phyloP scores from a whole-genome alignment of 345 rosid genomes.

The Melaleuca alternifolia region DNA sequence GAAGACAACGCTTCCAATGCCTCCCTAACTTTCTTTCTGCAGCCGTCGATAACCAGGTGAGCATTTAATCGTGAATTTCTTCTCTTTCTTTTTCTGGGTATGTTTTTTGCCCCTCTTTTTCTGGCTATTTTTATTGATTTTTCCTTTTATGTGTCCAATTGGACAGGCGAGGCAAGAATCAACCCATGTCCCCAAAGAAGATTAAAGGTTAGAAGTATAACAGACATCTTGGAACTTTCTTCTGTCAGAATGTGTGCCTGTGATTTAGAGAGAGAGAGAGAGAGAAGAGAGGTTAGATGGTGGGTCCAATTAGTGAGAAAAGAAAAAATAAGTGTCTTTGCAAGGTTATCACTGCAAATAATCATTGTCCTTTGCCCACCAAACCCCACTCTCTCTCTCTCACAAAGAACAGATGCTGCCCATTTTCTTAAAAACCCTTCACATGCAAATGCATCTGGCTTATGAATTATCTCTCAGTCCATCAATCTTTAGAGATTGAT shows the following conservation, averaged over 20 bases:
- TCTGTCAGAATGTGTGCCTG: neutral
- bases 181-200: constrained; percentile 14
- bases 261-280: constrained; percentile 1
- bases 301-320: neutral
- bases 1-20: neutral
- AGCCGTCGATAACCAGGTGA: neutral
- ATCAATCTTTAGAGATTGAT: neutral
- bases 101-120: neutral
- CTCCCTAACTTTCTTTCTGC: neutral
- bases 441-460: neutral
- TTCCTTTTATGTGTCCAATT: neutral
- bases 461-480: neutral
- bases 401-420: neutral
- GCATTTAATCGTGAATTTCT: neutral
- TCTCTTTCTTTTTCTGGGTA: neutral
- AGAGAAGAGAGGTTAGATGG: neutral
- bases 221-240: constrained; percentile 34
- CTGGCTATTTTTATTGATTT: neutral
- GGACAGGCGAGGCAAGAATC: constrained; percentile 10
- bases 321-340: neutral
- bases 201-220: neutral
- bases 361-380: neutral
- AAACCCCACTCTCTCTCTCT: neutral
- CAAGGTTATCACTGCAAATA: neutral
- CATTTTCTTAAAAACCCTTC: neutral